Conservation (phyloP, 768 basidiomycete species). For the Boletus coccyginus region DNA sequence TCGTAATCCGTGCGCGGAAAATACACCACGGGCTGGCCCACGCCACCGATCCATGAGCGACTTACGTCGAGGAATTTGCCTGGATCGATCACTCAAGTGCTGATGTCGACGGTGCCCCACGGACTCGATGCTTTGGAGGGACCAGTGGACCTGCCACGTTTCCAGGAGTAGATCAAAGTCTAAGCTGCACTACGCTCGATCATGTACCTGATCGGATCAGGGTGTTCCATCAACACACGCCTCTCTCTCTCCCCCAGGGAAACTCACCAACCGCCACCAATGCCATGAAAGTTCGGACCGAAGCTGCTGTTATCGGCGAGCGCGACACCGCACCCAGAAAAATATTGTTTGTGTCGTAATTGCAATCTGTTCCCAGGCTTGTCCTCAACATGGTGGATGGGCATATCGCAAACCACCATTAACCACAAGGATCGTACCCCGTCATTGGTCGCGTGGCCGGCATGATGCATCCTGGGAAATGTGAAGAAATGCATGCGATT, state of each 20-base stretch:
- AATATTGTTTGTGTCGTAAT: constrained; percentile 22
- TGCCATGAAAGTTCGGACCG: constrained; percentile 28
- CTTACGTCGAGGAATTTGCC: not conserved
- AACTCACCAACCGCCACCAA: constrained; percentile 34
- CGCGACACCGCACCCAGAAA: constrained; percentile 26
- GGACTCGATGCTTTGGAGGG: constrained; percentile 29
- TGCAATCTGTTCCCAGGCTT: constrained; percentile 19
- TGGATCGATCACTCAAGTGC: constrained; percentile 15
- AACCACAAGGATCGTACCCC: constrained; percentile 21
- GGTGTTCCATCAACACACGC: not conserved
- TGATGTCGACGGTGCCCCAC: constrained; percentile 10
- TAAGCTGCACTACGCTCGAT: constrained; percentile 29
- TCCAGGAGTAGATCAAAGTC: constrained; percentile 30
- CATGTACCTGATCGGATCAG: constrained; percentile 29
- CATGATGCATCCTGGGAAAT: constrained; percentile 32
- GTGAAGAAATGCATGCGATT: too few species aligned
- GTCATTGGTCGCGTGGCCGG: constrained; percentile 23
- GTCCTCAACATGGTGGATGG: not conserved
- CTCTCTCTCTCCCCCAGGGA: too few species aligned
- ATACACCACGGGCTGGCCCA: constrained; percentile 56
- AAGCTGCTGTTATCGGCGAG: constrained; percentile 23
- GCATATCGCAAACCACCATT: not conserved
- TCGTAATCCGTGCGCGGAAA: constrained; percentile 61
- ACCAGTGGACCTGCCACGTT: not conserved
- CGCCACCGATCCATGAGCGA: constrained; percentile 28